Conservation (phyloP, 352 stramenopile genomes). For the Pythium grandisporangium region DNA sequence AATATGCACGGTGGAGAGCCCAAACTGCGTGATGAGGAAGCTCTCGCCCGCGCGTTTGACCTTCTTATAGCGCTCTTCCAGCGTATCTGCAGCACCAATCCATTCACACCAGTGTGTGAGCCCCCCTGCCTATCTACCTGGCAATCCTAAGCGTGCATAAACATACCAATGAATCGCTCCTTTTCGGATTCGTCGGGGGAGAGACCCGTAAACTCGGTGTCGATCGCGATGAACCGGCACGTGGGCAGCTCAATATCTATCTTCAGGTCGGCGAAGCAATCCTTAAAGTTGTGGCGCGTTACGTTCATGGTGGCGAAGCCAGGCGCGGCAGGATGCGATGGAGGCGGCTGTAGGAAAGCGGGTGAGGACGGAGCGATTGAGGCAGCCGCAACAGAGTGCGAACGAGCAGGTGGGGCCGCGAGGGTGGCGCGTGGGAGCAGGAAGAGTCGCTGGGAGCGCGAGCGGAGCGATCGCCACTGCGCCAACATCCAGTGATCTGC, state of each 20-base stretch:
- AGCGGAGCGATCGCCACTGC: too few relatives aligned
- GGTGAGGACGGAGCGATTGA: not conserved
- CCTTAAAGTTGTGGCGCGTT: conserved; percentile 69
- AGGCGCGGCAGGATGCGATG: not conserved
- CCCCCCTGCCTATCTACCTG: not conserved
- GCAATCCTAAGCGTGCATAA: not conserved
- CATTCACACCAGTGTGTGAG: too few relatives aligned
- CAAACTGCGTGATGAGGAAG: conserved; percentile 80
- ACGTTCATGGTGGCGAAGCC: conserved; percentile 55
- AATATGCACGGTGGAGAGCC: conserved; percentile 64
- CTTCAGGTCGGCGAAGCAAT: conserved; percentile 43
- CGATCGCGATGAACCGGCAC: conserved; percentile 73
- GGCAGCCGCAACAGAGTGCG: not conserved
- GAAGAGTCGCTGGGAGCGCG: not conserved
- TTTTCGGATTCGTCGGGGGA: conserved; percentile 54
- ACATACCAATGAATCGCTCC: conserved; percentile 41
- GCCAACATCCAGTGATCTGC: too few relatives aligned
- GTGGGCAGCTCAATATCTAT: conserved; percentile 41
- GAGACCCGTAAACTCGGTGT: conserved; percentile 79
- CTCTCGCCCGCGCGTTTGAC: conserved; percentile 66
- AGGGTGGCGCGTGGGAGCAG: not conserved
- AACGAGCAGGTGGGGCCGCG: not conserved
- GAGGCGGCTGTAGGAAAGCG: too few relatives aligned
- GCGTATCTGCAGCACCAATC: conserved; percentile 47
- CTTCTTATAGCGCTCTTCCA: conserved; percentile 70